A percentile compares a stretch with the other conserved stretches of the same genome.
phyloP scores from a whole-genome alignment of 2,329 filamentous ascomycete genomes.

The Mariannaea sp. region DNA sequence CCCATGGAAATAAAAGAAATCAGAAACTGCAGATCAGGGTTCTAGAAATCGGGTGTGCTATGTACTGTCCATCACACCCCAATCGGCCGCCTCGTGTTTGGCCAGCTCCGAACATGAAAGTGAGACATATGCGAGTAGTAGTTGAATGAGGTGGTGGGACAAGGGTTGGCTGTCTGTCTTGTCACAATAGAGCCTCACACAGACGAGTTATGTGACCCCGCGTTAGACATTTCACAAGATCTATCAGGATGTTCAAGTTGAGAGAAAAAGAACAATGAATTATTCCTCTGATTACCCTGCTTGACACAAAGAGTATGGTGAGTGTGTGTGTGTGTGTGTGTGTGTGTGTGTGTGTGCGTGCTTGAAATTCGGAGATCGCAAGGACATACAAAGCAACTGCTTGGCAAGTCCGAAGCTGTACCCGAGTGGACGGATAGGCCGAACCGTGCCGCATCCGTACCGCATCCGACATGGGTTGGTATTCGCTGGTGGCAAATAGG shows the following conservation, averaged over 20 bases:
- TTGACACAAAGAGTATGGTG: not conserved
- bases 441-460: constrained; percentile 6
- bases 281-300: not conserved
- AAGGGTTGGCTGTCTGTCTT: constrained; percentile 5
- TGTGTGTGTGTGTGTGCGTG: constrained; percentile 2
- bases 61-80: not conserved
- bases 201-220: not conserved
- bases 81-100: constrained; percentile 2
- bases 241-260: not conserved
- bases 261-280: not conserved
- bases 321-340: constrained; percentile 1
- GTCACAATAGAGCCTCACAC: not conserved
- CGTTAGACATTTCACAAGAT: not conserved
- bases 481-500: constrained; percentile 12
- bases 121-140: constrained; percentile 8
- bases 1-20: not conserved
- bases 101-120: constrained; percentile 9
- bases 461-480: not conserved
- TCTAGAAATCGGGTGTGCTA: not conserved
- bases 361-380: constrained; percentile 6
- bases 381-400: constrained; percentile 1
- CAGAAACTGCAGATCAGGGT: constrained; percentile 3
- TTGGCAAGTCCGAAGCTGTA: constrained; percentile 3
- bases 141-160: constrained; percentile 12
- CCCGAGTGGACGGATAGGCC: constrained; percentile 9